A percentile compares a stretch with the other conserved stretches of the same genome.
Conservation (phyloP, 345 rosid species). For the Noccaea caerulescens region DNA sequence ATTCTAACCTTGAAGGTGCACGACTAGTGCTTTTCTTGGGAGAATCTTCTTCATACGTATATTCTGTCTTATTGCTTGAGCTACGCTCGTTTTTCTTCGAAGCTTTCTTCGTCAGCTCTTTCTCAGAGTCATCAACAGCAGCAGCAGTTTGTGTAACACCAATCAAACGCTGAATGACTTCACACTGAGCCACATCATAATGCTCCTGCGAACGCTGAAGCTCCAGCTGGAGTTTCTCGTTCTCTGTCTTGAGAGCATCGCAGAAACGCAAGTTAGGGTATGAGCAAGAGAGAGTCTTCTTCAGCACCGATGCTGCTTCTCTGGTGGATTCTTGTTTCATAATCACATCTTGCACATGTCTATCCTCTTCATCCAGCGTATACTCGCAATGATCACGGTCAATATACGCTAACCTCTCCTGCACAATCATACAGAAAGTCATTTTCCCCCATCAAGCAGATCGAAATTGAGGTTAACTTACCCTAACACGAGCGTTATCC, state of each 20-base stretch:
- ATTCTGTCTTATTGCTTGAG: constrained; percentile 49
- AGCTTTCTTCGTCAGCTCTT: constrained; percentile 53
- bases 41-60: constrained; percentile 53
- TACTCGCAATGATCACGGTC: constrained; percentile 92
- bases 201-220: constrained; percentile 84
- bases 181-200: constrained; percentile 81
- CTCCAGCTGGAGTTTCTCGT: constrained; percentile 77
- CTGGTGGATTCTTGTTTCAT: constrained; percentile 71
- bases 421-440: constrained; percentile 17
- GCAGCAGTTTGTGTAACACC: constrained; percentile 80
- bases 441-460: not conserved
- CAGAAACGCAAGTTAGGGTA: constrained; percentile 85
- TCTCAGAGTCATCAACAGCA: constrained; percentile 46
- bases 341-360: constrained; percentile 80
- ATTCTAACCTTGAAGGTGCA: constrained; percentile 67
- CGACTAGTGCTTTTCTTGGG: constrained; percentile 54
- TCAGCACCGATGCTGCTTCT: constrained; percentile 67
- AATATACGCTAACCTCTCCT: constrained; percentile 88
- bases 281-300: constrained; percentile 84
- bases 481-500: constrained; percentile 94
- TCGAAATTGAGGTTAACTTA: constrained; percentile 29
- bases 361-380: constrained; percentile 90
- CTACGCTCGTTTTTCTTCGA: constrained; percentile 58
- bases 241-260: constrained; percentile 79
- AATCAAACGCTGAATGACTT: constrained; percentile 84